Evolutionary conservation across 2,329 filamentous ascomycete species (phyloP).

Genomic region (Cladophialophora psammophila): DNA sequence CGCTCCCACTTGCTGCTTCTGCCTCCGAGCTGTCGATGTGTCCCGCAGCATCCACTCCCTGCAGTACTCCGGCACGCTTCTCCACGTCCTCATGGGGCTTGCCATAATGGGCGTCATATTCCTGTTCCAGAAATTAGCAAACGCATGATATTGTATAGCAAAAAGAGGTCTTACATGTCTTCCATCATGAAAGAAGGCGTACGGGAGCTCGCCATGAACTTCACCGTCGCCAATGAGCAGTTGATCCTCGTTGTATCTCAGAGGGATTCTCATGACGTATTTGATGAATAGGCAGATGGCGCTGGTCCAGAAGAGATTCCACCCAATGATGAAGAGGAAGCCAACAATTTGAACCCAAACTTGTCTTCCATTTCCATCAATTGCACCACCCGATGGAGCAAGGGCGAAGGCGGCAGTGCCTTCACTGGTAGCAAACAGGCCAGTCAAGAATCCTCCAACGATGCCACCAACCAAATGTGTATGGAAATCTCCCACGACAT

Average conservation of each 20-base stretch:
- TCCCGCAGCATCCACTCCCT: constrained; percentile 26
- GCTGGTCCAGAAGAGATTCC: constrained; percentile 60
- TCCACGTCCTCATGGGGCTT: constrained; percentile 17
- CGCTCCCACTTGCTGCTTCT: constrained; percentile 25
- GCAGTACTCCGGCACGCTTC: constrained; percentile 24
- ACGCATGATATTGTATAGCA: background rate
- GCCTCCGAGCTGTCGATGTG: constrained; percentile 20
- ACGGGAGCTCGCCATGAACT: constrained; percentile 58
- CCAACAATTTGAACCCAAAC: constrained; percentile 60
- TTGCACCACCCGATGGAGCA: constrained; percentile 56
- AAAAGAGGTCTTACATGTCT: constrained; percentile 27
- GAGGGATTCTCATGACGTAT: constrained; percentile 56
- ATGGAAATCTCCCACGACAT: constrained; percentile 60
- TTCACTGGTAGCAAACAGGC: constrained; percentile 68
- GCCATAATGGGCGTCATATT: constrained; percentile 25
- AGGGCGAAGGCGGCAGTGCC: constrained; percentile 57
- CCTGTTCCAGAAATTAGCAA: constrained; percentile 12
- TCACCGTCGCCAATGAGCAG: constrained; percentile 57
- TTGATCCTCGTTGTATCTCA: constrained; percentile 57
- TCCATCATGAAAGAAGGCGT: constrained; percentile 44
- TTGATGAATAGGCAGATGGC: constrained; percentile 61
- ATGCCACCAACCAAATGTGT: constrained; percentile 60
- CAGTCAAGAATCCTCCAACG: constrained; percentile 65
- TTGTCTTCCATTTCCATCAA: constrained; percentile 60
- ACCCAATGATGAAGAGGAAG: constrained; percentile 58